Conservation (phyloP, 768 basidiomycete species). For the Podaxis mareebaensis region DNA sequence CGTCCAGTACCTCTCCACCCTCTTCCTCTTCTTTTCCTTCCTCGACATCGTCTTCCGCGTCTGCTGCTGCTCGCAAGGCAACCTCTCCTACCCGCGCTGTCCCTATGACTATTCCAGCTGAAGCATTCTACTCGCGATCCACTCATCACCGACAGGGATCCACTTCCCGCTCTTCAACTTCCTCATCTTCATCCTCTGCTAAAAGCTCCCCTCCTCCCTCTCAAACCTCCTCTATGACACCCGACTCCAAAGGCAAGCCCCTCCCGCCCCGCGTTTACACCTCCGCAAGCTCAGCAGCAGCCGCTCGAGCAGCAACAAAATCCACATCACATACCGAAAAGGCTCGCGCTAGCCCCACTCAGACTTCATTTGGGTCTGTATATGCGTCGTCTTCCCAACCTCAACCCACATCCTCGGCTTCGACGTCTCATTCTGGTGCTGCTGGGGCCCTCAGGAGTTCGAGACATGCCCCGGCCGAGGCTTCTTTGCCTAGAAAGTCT, state of each 20-base stretch:
- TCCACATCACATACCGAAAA: constrained; percentile 4
- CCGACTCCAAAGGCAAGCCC: background rate
- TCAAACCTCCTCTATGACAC: background rate
- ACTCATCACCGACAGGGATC: constrained; percentile 1
- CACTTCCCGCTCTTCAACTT: background rate
- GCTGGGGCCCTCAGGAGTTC: background rate
- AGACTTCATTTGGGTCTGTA: background rate
- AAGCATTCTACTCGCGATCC: constrained; percentile 15
- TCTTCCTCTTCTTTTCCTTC: constrained; percentile 11
- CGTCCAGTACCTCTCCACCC: background rate
- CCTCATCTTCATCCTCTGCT: background rate
- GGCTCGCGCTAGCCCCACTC: constrained; percentile 10
- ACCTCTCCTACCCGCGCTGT: constrained; percentile 1
- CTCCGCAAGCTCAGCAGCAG: constrained; percentile 13
- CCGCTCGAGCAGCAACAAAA: constrained; percentile 14
- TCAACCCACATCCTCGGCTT: background rate
- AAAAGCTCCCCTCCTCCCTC: constrained; percentile 8
- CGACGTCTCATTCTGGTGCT: constrained; percentile 6
- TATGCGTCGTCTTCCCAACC: constrained; percentile 10
- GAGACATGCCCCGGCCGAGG: constrained; percentile 3
- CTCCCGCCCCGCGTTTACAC: constrained; percentile 1
- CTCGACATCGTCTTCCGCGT: constrained; percentile 3
- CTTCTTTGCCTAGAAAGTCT: constrained; percentile 5
- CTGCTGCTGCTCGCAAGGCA: background rate
- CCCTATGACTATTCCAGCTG: constrained; percentile 15